Evolutionary conservation across 1,284 basidiomycete species (phyloP).

Genomic region (Cryptococcus wingfieldii): DNA sequence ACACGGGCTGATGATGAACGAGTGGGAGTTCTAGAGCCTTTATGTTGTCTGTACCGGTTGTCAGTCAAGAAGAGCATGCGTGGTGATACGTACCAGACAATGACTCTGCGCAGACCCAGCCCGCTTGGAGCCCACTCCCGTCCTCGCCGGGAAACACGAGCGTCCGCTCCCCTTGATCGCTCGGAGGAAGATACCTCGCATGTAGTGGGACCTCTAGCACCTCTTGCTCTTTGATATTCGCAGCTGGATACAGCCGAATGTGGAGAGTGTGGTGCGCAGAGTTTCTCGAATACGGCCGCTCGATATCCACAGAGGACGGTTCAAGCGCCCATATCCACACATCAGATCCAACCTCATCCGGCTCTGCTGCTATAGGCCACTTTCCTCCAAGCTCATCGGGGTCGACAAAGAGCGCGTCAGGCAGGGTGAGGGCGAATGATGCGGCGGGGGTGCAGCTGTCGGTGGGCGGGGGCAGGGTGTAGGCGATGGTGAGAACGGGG

Average conservation of each 20-base stretch:
- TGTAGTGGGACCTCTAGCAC: slow-evolving; percentile 34
- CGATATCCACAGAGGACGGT: slow-evolving; percentile 6
- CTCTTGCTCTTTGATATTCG: not conserved
- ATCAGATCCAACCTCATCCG: not conserved
- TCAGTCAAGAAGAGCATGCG: not conserved
- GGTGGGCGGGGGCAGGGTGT: slow-evolving; percentile 2
- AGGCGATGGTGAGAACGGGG: slow-evolving; percentile 5
- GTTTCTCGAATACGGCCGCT: slow-evolving; percentile 1
- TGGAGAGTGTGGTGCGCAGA: not conserved
- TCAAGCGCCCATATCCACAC: not conserved
- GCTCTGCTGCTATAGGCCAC: not conserved
- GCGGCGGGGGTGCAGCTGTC: not conserved
- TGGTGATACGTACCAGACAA: not conserved
- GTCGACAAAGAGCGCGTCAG: slow-evolving; percentile 33
- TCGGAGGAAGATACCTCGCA: slow-evolving; percentile 33
- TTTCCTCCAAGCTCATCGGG: slow-evolving; percentile 8
- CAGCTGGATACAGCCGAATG: not conserved
- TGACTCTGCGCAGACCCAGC: slow-evolving; percentile 14
- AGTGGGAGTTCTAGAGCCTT: not conserved
- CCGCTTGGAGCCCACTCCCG: slow-evolving; percentile 5
- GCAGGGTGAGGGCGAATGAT: slow-evolving; percentile 23
- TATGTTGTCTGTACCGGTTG: too few species aligned
- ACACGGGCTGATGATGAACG: slow-evolving; percentile 1
- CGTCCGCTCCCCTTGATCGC: slow-evolving; percentile 8
- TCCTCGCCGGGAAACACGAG: slow-evolving; percentile 9